Percentiles rank a stretch among this genome's conserved stretches.
Conservation (phyloP, 192 early-diverging fungal genomes). For the Glomus cerebriforme region DNA sequence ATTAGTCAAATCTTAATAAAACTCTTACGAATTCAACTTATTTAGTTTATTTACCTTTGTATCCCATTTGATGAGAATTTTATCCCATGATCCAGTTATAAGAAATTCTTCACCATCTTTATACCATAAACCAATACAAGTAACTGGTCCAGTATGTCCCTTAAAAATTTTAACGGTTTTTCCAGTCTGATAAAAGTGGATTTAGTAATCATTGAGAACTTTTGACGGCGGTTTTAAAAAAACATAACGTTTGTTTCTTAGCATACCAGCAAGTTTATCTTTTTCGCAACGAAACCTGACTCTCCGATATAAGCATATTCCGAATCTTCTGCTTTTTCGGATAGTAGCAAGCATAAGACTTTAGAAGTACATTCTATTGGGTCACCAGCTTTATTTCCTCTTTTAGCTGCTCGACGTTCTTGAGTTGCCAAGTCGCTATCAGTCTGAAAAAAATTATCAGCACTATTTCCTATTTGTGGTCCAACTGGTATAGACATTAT, state of each 20-base stretch:
- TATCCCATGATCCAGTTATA: slow-evolving; percentile 95
- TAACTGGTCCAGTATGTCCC: slow-evolving; percentile 74
- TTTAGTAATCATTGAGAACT: neutral
- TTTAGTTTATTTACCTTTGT: slow-evolving; percentile 51
- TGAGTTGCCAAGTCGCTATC: slow-evolving; percentile 66
- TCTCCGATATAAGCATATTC: slow-evolving; percentile 65
- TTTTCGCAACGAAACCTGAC: slow-evolving; percentile 68
- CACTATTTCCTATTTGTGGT: slow-evolving; percentile 57
- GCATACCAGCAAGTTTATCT: slow-evolving; percentile 65
- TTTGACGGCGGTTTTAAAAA: neutral
- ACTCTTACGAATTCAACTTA: neutral
- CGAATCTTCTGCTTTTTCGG: slow-evolving; percentile 44
- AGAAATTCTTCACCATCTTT: slow-evolving; percentile 57
- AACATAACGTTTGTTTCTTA: neutral
- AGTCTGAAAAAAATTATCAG: slow-evolving; percentile 74
- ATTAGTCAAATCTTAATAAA: neutral
- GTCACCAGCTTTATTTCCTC: slow-evolving; percentile 58
- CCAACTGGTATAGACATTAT: slow-evolving; percentile 30
- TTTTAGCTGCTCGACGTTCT: slow-evolving; percentile 54
- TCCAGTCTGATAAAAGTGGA: slow-evolving; percentile 42
- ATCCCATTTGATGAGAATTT: slow-evolving; percentile 83
- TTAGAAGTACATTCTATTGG: slow-evolving; percentile 67
- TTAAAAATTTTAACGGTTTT: slow-evolving; percentile 56
- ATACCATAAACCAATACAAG: slow-evolving; percentile 58
- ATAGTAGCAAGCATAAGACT: slow-evolving; percentile 47